These are phyloP conservation scores for Casuarina equisetifolia DNA, from an alignment of 306 rosid species.

Conservation along the genomic window DNA sequence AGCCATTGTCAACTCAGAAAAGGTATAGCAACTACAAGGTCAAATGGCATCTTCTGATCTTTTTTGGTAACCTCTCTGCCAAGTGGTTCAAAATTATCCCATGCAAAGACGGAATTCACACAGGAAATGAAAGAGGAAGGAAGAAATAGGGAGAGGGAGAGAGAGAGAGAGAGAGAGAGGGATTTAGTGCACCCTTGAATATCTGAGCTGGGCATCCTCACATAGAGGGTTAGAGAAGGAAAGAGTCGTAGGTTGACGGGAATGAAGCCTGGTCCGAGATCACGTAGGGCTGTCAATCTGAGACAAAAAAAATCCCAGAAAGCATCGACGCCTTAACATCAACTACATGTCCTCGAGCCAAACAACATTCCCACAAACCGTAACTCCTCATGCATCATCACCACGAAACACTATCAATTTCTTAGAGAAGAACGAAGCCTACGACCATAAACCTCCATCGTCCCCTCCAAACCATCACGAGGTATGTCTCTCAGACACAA, in stretches of 20 bases:
- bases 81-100: slow-evolving; percentile 18
- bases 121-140: neutral
- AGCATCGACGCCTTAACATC: neutral
- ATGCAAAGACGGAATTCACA: slow-evolving; percentile 19
- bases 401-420: neutral
- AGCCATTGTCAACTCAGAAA: neutral
- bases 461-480: neutral
- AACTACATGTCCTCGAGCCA: slow-evolving; percentile 54
- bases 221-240: neutral
- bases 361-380: slow-evolving; percentile 68
- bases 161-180: neutral
- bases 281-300: slow-evolving; percentile 11
- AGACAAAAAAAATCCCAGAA: slow-evolving; percentile 17
- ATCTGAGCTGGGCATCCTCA: neutral
- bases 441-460: neutral
- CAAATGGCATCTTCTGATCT: slow-evolving; percentile 26
- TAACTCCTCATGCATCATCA: slow-evolving; percentile 31
- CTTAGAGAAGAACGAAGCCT: neutral
- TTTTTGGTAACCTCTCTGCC: slow-evolving; percentile 1
- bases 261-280: slow-evolving; percentile 81
- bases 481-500: neutral
- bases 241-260: slow-evolving; percentile 43
- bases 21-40: slow-evolving; percentile 1
- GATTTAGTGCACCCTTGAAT: neutral
- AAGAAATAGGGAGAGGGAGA: too few species aligned